These are phyloP conservation scores for Xylaria sp. DNA, from an alignment of 2,329 filamentous ascomycete genomes.

Conservation along the genomic window DNA sequence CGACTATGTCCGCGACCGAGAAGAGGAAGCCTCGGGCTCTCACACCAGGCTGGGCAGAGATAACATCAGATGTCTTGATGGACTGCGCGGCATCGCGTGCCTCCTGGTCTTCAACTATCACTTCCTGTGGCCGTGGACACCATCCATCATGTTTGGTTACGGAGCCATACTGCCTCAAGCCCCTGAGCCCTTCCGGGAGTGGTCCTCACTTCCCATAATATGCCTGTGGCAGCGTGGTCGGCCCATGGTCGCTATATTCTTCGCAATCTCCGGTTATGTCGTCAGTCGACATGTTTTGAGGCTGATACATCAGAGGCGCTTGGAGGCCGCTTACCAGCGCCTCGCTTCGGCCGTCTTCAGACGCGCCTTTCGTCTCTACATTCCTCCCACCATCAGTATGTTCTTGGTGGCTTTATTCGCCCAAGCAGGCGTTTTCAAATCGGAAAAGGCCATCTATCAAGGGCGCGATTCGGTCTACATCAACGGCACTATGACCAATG, in stretches of 20 bases:
- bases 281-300: constrained; percentile 54
- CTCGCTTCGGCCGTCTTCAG: constrained; percentile 54
- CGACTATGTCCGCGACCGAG: constrained; percentile 9
- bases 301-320: constrained; percentile 52
- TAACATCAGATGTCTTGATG: constrained; percentile 56
- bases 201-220: constrained; percentile 53
- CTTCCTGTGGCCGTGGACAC: constrained; percentile 56
- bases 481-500: constrained; percentile 49
- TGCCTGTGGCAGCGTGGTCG: constrained; percentile 55
- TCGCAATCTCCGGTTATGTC: constrained; percentile 58
- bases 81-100: constrained; percentile 56
- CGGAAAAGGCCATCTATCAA: constrained; percentile 52
- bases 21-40: constrained; percentile 5
- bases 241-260: constrained; percentile 58
- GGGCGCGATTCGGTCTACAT: constrained; percentile 55
- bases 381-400: constrained; percentile 56
- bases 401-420: constrained; percentile 54
- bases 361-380: constrained; percentile 55
- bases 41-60: constrained; percentile 38
- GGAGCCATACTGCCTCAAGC: constrained; percentile 53
- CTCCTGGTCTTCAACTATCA: constrained; percentile 58
- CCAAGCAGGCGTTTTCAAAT: constrained; percentile 53
- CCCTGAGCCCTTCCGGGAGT: constrained; percentile 50
- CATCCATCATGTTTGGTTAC: constrained; percentile 55
- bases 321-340: constrained; percentile 52